Percentiles rank a stretch among this genome's conserved stretches.
phyloP scores from a whole-genome alignment of 2,329 filamentous ascomycete genomes.

The Diaporthe aspalathi region DNA sequence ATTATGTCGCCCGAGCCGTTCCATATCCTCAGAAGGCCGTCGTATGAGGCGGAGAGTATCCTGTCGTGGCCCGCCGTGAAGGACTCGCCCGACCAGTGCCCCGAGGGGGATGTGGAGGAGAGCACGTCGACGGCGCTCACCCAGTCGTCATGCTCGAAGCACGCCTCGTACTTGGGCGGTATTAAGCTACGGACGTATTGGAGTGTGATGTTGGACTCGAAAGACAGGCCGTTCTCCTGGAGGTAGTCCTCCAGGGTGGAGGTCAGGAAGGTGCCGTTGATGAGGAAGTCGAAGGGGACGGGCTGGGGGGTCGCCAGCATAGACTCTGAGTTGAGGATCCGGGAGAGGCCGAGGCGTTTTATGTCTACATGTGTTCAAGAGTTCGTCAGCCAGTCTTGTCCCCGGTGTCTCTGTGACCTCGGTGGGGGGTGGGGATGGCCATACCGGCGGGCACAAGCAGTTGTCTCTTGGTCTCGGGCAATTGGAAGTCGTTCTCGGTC shows the following conservation, averaged over 20 bases:
- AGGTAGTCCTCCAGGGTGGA: conserved; percentile 93
- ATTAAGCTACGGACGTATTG: conserved; percentile 95
- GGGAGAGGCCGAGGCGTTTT: conserved; percentile 76
- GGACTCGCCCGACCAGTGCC: conserved; percentile 63
- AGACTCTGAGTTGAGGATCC: conserved; percentile 77
- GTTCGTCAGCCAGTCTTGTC: conserved; percentile 27
- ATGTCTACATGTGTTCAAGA: conserved; percentile 60
- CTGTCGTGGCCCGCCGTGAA: conserved; percentile 71
- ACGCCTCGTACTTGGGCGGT: conserved; percentile 88
- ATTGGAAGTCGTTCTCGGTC: conserved; percentile 69
- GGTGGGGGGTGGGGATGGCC: conserved; percentile 39
- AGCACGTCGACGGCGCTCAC: conserved; percentile 88
- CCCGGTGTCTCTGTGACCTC: conserved; percentile 25
- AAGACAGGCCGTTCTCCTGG: conserved; percentile 84
- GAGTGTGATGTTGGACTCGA: conserved; percentile 86
- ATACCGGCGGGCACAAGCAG: conserved; percentile 71
- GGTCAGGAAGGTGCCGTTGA: conserved; percentile 91
- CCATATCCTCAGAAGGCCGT: conserved; percentile 90
- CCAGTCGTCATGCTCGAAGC: conserved; percentile 98
- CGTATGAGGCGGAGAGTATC: conserved; percentile 93
- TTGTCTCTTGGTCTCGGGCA: conserved; percentile 71
- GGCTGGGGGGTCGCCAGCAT: conserved; percentile 74
- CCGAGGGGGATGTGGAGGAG: conserved; percentile 72
- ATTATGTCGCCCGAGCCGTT: conserved; percentile 87
- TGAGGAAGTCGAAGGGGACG: conserved; percentile 91